phyloP scores from a whole-genome alignment of 2,329 filamentous ascomycete genomes.

The Myriosclerotinia scirpicola region DNA sequence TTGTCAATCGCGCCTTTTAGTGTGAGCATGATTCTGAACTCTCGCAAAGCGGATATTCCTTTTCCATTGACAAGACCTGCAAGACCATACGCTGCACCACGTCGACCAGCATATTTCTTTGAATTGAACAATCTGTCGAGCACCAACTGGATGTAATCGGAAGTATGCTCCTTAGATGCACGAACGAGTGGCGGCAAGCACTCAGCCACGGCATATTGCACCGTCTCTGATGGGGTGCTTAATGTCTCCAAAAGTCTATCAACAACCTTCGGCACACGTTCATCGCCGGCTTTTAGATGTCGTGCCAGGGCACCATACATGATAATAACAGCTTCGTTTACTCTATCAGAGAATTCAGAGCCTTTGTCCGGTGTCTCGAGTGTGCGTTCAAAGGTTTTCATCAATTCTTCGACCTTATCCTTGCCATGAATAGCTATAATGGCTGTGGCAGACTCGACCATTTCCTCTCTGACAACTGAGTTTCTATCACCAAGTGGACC shows the following conservation, averaged over 20 bases:
- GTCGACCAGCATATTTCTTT: slow-evolving; percentile 88
- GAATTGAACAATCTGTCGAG: slow-evolving; percentile 79
- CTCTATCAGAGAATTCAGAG: slow-evolving; percentile 78
- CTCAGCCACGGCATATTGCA: slow-evolving; percentile 93
- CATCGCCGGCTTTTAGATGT: slow-evolving; percentile 81
- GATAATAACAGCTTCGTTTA: slow-evolving; percentile 97
- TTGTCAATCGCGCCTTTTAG: slow-evolving; percentile 85
- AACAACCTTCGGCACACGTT: slow-evolving; percentile 84
- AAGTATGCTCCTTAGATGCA: slow-evolving; percentile 73
- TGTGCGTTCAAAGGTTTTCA: slow-evolving; percentile 86
- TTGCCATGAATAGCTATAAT: slow-evolving; percentile 82
- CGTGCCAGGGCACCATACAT: slow-evolving; percentile 92
- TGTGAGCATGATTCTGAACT: slow-evolving; percentile 81
- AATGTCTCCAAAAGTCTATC: slow-evolving; percentile 82
- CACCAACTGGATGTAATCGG: slow-evolving; percentile 77
- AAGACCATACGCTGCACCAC: slow-evolving; percentile 92
- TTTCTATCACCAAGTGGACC: slow-evolving; percentile 86
- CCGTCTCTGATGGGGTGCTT: slow-evolving; percentile 91
- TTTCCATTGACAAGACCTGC: slow-evolving; percentile 88
- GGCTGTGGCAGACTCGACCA: slow-evolving; percentile 84
- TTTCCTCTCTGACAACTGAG: slow-evolving; percentile 74
- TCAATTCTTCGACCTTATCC: slow-evolving; percentile 79
- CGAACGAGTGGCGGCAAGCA: slow-evolving; percentile 90
- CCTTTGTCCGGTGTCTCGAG: slow-evolving; percentile 83
- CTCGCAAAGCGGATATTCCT: slow-evolving; percentile 76